These are phyloP conservation scores for Hypericum perforatum DNA, from an alignment of 345 rosid genomes.

Conservation along the genomic window DNA sequence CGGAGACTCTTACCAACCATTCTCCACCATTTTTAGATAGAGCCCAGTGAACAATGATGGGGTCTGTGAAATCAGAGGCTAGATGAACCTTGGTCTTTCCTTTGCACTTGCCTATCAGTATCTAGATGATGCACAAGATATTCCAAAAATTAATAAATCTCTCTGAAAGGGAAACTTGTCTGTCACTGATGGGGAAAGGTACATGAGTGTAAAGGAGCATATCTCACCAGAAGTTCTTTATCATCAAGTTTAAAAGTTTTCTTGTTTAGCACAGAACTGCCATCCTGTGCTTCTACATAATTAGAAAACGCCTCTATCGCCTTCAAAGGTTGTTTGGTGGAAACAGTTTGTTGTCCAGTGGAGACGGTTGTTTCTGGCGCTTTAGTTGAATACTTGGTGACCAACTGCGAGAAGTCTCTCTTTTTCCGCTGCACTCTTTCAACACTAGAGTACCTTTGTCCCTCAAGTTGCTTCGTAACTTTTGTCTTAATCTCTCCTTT, in stretches of 20 bases:
- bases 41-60: slow-evolving; percentile 88
- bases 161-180: slow-evolving; percentile 4
- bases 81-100: slow-evolving; percentile 56
- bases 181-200: not conserved
- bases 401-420: slow-evolving; percentile 59
- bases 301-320: slow-evolving; percentile 53
- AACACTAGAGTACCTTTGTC: slow-evolving; percentile 24
- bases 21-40: slow-evolving; percentile 71
- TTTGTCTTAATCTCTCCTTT: slow-evolving; percentile 46
- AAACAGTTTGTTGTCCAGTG: slow-evolving; percentile 29
- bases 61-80: slow-evolving; percentile 63
- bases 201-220: slow-evolving; percentile 7
- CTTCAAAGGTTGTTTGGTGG: slow-evolving; percentile 21
- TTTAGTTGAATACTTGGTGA: slow-evolving; percentile 40
- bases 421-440: slow-evolving; percentile 70
- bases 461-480: slow-evolving; percentile 28
- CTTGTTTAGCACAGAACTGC: slow-evolving; percentile 43
- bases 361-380: slow-evolving; percentile 23
- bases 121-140: slow-evolving; percentile 33
- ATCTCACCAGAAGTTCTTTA: slow-evolving; percentile 68
- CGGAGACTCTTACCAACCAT: slow-evolving; percentile 71
- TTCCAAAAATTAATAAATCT: slow-evolving; percentile 10
- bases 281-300: slow-evolving; percentile 45
- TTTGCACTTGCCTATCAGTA: slow-evolving; percentile 54
- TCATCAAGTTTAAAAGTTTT: slow-evolving; percentile 61